Evolutionary conservation across 306 rosid genomes (phyloP).

Genomic region (Alnus glutinosa): DNA sequence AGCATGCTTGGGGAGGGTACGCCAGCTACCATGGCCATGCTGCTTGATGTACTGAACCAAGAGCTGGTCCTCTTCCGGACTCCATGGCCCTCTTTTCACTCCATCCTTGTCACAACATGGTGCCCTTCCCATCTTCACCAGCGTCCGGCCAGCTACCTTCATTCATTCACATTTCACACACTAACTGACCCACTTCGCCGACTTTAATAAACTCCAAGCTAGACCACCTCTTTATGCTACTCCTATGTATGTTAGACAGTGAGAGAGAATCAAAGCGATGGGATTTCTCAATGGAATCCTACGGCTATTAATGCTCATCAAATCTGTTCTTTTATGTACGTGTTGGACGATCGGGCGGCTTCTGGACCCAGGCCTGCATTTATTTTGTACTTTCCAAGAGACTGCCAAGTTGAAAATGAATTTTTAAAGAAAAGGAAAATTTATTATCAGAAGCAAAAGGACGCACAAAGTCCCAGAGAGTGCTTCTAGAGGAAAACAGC

Average conservation of each 20-base stretch:
- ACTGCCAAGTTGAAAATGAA: neutral
- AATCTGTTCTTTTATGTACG: neutral
- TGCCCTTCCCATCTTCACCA: conserved; percentile 40
- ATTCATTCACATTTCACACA: conserved; percentile 22
- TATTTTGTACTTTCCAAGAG: conserved; percentile 5
- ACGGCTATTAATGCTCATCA: conserved; percentile 33
- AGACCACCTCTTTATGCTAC: neutral
- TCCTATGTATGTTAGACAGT: neutral
- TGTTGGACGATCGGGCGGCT: conserved; percentile 29
- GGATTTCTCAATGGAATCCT: conserved; percentile 19
- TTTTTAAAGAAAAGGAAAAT: conserved; percentile 10
- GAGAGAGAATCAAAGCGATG: neutral
- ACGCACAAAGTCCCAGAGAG: neutral
- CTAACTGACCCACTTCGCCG: neutral
- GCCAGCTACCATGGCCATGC: conserved; percentile 60
- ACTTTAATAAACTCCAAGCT: neutral
- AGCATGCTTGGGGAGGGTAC: conserved; percentile 57
- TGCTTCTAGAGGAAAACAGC: neutral
- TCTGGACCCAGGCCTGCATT: conserved; percentile 22
- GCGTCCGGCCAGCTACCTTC: neutral
- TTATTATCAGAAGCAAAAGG: conserved; percentile 4
- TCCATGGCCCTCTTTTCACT: conserved; percentile 54
- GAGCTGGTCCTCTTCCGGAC: conserved; percentile 54
- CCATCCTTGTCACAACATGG: conserved; percentile 58
- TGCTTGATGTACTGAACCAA: conserved; percentile 45